A percentile compares a stretch with the other conserved stretches of the same genome.
These are phyloP conservation scores for Diaporthe citriasiana DNA, from an alignment of 2,329 filamentous ascomycete genomes.

Conservation along the genomic window DNA sequence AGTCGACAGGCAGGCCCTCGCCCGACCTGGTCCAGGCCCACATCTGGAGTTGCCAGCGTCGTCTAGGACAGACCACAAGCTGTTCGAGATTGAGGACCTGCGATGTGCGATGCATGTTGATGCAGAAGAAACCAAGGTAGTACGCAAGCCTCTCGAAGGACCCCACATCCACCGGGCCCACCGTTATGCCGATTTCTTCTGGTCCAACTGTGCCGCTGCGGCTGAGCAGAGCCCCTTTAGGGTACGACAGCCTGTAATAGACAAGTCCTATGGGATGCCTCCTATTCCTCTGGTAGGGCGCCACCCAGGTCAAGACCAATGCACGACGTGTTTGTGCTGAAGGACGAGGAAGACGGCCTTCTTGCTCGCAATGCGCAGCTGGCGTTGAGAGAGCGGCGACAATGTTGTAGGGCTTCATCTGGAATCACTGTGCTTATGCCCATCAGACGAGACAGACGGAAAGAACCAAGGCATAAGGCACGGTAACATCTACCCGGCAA, in stretches of 20 bases:
- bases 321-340: background rate
- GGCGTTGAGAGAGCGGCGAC: background rate
- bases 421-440: background rate
- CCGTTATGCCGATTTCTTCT: constrained; percentile 7
- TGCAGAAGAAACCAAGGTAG: background rate
- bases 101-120: background rate
- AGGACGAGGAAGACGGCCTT: background rate
- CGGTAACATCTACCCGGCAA: background rate
- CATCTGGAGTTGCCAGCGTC: background rate
- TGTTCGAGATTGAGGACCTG: constrained; percentile 5
- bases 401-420: background rate
- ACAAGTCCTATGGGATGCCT: background rate
- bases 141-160: constrained; percentile 13
- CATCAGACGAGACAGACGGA: background rate
- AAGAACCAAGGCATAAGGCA: constrained; percentile 5
- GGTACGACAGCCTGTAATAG: constrained; percentile 9
- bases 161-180: constrained; percentile 25
- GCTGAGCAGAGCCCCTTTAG: constrained; percentile 11
- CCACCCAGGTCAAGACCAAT: no score
- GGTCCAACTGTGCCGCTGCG: background rate
- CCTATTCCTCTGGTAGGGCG: background rate
- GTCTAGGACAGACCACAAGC: constrained; percentile 18
- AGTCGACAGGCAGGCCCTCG: background rate
- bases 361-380: background rate
- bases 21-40: background rate